A percentile compares a stretch with the other conserved stretches of the same genome.
Conservation (phyloP, 495 filamentous ascomycete species). For the Penicillium pulvis region DNA sequence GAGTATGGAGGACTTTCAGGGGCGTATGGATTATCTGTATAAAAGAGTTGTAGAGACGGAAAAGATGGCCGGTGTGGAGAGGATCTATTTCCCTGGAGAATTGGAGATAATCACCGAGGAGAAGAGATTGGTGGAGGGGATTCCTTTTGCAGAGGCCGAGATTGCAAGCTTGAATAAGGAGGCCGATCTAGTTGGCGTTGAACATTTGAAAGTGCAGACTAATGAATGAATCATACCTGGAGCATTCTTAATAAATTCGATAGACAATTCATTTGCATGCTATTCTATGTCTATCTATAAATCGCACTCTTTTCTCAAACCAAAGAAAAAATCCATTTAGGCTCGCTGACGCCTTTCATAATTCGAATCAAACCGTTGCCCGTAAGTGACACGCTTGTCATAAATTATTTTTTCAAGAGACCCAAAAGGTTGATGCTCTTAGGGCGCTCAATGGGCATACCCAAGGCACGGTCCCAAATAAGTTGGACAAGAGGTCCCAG, state of each 20-base stretch:
- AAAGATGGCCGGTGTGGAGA: conserved; percentile 68
- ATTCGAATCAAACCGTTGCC: background rate
- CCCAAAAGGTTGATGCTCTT: conserved; percentile 95
- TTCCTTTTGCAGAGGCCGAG: conserved; percentile 67
- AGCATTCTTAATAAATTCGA: background rate
- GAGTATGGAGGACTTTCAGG: conserved; percentile 65
- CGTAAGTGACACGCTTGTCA: background rate
- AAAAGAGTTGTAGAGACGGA: conserved; percentile 62
- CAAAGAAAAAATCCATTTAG: conserved; percentile 4
- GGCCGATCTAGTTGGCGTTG: conserved; percentile 56
- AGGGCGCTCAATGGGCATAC: conserved; percentile 95
- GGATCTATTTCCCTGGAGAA: conserved; percentile 79
- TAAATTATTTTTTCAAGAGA: conserved; percentile 58
- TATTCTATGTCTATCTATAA: conserved; percentile 4
- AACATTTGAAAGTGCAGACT: conserved; percentile 24
- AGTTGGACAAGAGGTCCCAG: conserved; percentile 90
- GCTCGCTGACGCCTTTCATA: conserved; percentile 2
- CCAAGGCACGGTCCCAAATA: conserved; percentile 93
- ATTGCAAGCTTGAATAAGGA: conserved; percentile 68
- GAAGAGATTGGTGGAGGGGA: conserved; percentile 57
- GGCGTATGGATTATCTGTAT: conserved; percentile 71
- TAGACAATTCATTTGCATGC: conserved; percentile 1
- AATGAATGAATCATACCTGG: too few relatives aligned
- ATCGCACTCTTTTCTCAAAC: background rate
- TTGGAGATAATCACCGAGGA: conserved; percentile 66